Base-by-base conservation (phyloP, 805 yeast species). In the Candida hispaniensis region DNA sequence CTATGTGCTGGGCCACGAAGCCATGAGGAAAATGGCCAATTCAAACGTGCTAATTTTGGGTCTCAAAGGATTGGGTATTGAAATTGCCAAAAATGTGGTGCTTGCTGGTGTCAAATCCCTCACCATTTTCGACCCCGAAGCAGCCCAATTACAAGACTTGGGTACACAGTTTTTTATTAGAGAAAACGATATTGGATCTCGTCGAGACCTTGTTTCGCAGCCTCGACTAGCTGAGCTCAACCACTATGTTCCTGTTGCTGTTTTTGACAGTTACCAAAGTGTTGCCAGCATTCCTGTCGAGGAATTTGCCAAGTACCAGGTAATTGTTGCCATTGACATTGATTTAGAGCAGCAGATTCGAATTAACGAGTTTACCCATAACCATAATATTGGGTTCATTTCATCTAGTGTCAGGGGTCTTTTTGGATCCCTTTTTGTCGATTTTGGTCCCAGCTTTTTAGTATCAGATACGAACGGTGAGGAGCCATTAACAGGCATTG, bases 21-120 rank as follows among this genome's bases (percentile, higher is more conserved):
- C 99, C 34, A 91, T 91, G 99, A 65, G 86, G 49, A 81, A 83
- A 58, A 81, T 91, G 96, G 94, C 86, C 50, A 68, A 72, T 46
- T 85, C 97, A 15, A 83, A 80, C 49, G 95, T 91, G n/a, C 69
- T 91, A 32, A 67, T 91, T 30, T 72, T 86, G 44, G 98, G 99
- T 3, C 63, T 88, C 39, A 77, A 74, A 53, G 99, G 99, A 30
- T 64, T 91, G 30, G 99, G 99, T 51, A 70, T 82, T 26, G 99
- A 91, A 60, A 83, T 91, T 40, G 96, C 98, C 14, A 91, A 91
- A 61, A 91, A 91, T 58, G 83, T 91, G 39, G 93, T 94, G 0
- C 66, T 91, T 22, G 98, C 98, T 3, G 99, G 99, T 51, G 98
- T 91, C 48, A 91, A 91, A 62, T 77, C 93, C 6, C 63, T 91